These are phyloP conservation scores for Bertia moriformis DNA, from an alignment of 2,329 filamentous ascomycete species.

Conservation along the genomic window DNA sequence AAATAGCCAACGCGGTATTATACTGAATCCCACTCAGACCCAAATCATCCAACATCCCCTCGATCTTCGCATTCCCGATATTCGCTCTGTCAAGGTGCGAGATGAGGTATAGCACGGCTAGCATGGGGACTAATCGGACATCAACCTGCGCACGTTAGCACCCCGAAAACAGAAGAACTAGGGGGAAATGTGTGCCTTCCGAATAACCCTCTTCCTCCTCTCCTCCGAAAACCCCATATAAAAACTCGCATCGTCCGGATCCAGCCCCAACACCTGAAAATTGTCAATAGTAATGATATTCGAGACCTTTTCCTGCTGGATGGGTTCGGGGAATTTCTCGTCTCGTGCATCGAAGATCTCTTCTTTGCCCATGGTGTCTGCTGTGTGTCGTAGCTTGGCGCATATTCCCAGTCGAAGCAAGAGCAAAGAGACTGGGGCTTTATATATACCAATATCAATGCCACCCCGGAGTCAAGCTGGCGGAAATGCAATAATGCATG, in stretches of 20 bases:
- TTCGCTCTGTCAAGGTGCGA: constrained; percentile 9
- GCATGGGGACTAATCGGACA: constrained; percentile 8
- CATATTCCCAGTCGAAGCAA: too few species aligned
- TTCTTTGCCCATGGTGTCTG: constrained; percentile 10
- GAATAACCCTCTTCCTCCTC: neutral
- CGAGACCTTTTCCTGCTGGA: neutral
- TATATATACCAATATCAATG: too few species aligned
- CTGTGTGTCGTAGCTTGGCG: too few species aligned
- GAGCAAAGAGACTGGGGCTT: too few species aligned
- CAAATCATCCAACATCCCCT: constrained; percentile 9
- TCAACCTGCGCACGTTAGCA: constrained; percentile 6
- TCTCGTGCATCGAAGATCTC: neutral
- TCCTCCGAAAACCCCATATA: neutral
- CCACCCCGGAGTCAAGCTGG: too few species aligned
- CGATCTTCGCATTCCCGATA: constrained; percentile 11
- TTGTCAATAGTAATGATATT: constrained; percentile 1
- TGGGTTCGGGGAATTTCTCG: neutral
- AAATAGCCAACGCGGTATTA: constrained; percentile 4
- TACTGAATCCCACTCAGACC: constrained; percentile 8
- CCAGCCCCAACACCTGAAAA: neutral
- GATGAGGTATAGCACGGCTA: constrained; percentile 9
- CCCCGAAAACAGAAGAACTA: neutral
- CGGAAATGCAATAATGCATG: too few species aligned
- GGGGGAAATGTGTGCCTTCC: neutral
- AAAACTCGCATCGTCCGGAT: neutral